Conservation (phyloP, 176 grass and related monocot species). For the Oryza longistaminata region DNA sequence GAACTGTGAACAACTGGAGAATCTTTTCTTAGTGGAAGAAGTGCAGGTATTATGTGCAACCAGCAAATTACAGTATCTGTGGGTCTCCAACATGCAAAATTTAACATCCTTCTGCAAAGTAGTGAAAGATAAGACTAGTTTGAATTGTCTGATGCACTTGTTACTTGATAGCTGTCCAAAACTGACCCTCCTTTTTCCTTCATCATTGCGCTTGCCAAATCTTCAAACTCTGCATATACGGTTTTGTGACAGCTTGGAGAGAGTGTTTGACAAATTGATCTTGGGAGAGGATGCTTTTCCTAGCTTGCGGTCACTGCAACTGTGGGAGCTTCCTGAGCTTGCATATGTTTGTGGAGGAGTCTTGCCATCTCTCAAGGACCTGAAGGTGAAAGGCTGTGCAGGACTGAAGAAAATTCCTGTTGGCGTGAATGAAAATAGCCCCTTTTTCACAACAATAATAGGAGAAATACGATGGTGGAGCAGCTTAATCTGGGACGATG, state of each 20-base stretch:
- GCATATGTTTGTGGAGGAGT: conserved; percentile 30
- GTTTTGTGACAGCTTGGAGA: conserved; percentile 36
- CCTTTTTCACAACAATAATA: not conserved
- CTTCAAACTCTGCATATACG: conserved; percentile 4
- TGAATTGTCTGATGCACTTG: conserved; percentile 30
- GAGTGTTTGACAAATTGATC: not conserved
- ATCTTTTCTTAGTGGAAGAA: not conserved
- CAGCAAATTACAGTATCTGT: not conserved
- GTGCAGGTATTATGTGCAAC: not conserved
- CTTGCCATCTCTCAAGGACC: conserved; percentile 39
- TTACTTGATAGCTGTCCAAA: conserved; percentile 36
- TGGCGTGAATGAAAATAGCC: conserved; percentile 39
- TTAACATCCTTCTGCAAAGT: conserved; percentile 25
- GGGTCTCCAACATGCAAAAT: conserved; percentile 33
- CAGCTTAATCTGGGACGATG: conserved; percentile 26
- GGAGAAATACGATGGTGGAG: conserved; percentile 40
- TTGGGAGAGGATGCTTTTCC: conserved; percentile 26
- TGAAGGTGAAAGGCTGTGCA: conserved; percentile 42
- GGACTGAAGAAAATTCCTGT: conserved; percentile 38
- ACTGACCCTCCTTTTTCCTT: conserved; percentile 9
- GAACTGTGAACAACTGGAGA: conserved; percentile 4
- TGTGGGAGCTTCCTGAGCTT: conserved; percentile 46
- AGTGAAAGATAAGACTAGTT: conserved; percentile 5
- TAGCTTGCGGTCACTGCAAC: conserved; percentile 24
- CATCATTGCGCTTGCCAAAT: not conserved